A percentile compares a stretch with the other conserved stretches of the same genome.
These are phyloP conservation scores for Retiboletus flavoniger DNA, from an alignment of 1,284 basidiomycete genomes.

Conservation along the genomic window DNA sequence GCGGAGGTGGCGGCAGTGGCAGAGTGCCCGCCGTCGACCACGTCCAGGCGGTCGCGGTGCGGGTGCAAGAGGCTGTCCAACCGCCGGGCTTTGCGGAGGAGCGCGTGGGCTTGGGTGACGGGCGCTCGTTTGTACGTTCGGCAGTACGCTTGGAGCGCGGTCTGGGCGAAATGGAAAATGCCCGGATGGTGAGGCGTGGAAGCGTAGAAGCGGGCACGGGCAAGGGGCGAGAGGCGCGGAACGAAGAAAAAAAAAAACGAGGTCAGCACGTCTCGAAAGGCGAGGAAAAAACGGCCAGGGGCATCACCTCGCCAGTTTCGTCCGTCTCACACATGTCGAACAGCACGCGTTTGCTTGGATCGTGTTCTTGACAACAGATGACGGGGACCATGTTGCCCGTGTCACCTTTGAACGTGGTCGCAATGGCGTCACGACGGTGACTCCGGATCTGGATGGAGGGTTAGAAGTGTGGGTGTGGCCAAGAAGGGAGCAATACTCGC, in stretches of 20 bases:
- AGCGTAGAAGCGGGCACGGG: too few species aligned
- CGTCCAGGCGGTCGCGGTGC: conserved; percentile 12
- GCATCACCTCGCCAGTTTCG: conserved; percentile 69
- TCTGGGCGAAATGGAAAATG: conserved; percentile 43
- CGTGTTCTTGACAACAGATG: conserved; percentile 82
- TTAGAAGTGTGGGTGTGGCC: background rate
- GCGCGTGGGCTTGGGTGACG: conserved; percentile 68
- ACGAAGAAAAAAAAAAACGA: background rate
- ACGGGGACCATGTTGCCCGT: conserved; percentile 80
- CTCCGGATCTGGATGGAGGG: conserved; percentile 65
- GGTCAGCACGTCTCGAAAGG: conserved; percentile 8
- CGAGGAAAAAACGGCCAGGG: background rate
- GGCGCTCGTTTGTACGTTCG: conserved; percentile 80
- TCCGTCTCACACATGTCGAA: conserved; percentile 85
- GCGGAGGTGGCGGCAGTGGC: background rate
- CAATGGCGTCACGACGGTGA: conserved; percentile 61
- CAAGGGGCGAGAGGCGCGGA: background rate
- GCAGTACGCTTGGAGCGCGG: conserved; percentile 83
- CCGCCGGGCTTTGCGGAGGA: conserved; percentile 82
- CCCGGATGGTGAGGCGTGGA: background rate
- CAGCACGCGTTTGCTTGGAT: conserved; percentile 61
- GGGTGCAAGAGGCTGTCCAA: conserved; percentile 63
- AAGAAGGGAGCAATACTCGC: conserved; percentile 43
- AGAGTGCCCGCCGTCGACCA: conserved; percentile 1
- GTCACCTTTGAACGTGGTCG: conserved; percentile 84